Conservation (phyloP, 306 rosid species). For the Pyrus communis region DNA sequence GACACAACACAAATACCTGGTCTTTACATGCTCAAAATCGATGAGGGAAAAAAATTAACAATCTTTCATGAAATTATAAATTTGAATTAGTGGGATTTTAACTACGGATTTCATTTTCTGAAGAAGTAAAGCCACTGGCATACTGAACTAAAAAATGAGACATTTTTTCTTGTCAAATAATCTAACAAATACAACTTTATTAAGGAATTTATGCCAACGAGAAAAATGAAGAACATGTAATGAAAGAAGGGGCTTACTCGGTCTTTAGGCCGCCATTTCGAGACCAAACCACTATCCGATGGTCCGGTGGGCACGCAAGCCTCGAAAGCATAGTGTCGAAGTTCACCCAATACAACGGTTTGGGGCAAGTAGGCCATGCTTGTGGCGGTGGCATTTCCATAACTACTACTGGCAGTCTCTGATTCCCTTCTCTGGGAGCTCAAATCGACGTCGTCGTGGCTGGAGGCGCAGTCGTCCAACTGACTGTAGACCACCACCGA, state of each 20-base stretch:
- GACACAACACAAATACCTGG: neutral
- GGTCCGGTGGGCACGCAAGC: slow-evolving; percentile 60
- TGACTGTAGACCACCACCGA: slow-evolving; percentile 55
- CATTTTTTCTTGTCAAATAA: neutral
- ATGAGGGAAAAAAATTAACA: neutral
- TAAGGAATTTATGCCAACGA: neutral
- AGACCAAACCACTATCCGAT: slow-evolving; percentile 73
- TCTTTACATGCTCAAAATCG: no score
- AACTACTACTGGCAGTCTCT: slow-evolving; percentile 51
- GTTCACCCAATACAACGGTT: slow-evolving; percentile 60
- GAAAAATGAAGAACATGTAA: neutral
- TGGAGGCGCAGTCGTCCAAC: slow-evolving; percentile 39
- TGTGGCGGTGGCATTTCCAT: slow-evolving; percentile 44
- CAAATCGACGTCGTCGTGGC: slow-evolving; percentile 38
- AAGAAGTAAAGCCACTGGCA: neutral
- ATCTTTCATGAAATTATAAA: neutral
- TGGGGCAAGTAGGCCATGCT: slow-evolving; percentile 85
- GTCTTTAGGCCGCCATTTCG: slow-evolving; percentile 94
- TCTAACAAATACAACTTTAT: neutral
- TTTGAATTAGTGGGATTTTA: neutral
- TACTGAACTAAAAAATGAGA: neutral
- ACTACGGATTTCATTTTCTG: neutral
- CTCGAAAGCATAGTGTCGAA: slow-evolving; percentile 86
- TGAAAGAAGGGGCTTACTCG: slow-evolving; percentile 39
- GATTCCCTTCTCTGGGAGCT: slow-evolving; percentile 45